These are phyloP conservation scores for Cladosporium sp. DNA, from an alignment of 2,329 filamentous ascomycete genomes.

Conservation along the genomic window DNA sequence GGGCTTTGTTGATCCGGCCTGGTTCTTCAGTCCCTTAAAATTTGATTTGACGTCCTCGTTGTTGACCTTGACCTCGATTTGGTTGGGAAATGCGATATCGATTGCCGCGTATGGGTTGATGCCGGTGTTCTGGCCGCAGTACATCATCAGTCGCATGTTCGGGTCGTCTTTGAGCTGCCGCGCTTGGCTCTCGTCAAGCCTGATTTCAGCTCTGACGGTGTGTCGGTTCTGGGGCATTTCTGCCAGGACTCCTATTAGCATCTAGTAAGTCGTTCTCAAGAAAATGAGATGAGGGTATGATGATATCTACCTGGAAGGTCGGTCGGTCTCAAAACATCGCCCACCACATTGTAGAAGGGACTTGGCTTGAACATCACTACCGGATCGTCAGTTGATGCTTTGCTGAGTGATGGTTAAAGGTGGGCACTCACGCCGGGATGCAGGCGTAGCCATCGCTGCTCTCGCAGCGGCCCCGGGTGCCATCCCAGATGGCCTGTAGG, in stretches of 20 bases:
- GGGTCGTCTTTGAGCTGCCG: constrained; percentile 55
- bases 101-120: constrained; percentile 52
- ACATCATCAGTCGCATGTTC: constrained; percentile 72
- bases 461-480: constrained; percentile 12
- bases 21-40: constrained; percentile 89
- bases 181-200: constrained; percentile 50
- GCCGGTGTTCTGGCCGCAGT: constrained; percentile 58
- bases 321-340: constrained; percentile 59
- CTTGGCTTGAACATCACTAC: constrained; percentile 57
- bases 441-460: not conserved
- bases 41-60: constrained; percentile 86
- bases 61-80: constrained; percentile 90
- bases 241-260: constrained; percentile 34
- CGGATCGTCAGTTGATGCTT: not conserved
- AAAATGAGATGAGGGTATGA: constrained; percentile 3
- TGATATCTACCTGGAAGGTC: constrained; percentile 65
- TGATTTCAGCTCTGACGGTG: constrained; percentile 55
- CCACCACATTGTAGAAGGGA: constrained; percentile 74
- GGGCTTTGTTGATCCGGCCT: constrained; percentile 87
- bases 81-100: constrained; percentile 84
- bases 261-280: constrained; percentile 26
- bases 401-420: not conserved
- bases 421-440: constrained; percentile 2
- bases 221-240: constrained; percentile 57
- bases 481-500: not conserved